These are phyloP conservation scores for Flueggea neowawraea DNA, from an alignment of 441 rosid species.

Conservation along the genomic window DNA sequence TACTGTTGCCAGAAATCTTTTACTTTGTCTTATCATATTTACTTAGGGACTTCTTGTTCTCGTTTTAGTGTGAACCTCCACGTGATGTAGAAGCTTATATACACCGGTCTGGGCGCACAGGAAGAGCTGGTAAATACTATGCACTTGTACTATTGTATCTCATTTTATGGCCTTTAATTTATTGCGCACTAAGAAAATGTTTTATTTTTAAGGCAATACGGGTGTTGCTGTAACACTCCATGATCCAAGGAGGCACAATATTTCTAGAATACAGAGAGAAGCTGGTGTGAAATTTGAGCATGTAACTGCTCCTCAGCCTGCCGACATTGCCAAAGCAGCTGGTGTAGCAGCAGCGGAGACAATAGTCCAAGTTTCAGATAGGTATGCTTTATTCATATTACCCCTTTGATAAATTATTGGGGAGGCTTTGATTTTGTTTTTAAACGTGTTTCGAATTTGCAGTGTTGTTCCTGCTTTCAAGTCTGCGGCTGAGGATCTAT, in stretches of 20 bases:
- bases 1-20: not conserved
- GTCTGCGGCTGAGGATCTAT: slow-evolving; percentile 71
- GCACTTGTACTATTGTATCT: not conserved
- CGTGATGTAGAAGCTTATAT: slow-evolving; percentile 96
- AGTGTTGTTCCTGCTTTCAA: slow-evolving; percentile 90
- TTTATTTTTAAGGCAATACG: slow-evolving; percentile 58
- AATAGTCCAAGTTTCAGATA: slow-evolving; percentile 74
- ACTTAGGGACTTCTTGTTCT: not conserved
- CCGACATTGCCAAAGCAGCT: slow-evolving; percentile 79
- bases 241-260: slow-evolving; percentile 67
- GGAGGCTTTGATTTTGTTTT: not conserved
- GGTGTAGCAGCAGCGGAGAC: slow-evolving; percentile 78
- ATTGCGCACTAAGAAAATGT: slow-evolving; percentile 11
- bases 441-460: slow-evolving; percentile 22
- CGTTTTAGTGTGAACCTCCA: slow-evolving; percentile 88
- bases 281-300: slow-evolving; percentile 91
- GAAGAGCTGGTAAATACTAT: slow-evolving; percentile 73
- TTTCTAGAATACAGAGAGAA: slow-evolving; percentile 73
- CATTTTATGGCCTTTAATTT: slow-evolving; percentile 3
- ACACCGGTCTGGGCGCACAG: slow-evolving; percentile 97
- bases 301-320: slow-evolving; percentile 71
- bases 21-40: not conserved
- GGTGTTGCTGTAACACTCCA: slow-evolving; percentile 92
- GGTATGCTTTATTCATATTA: slow-evolving; percentile 32
- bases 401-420: not conserved